A percentile compares a stretch with the other conserved stretches of the same genome.
Conservation (phyloP, 345 rosid species). For the Geranium rotundifolium region DNA sequence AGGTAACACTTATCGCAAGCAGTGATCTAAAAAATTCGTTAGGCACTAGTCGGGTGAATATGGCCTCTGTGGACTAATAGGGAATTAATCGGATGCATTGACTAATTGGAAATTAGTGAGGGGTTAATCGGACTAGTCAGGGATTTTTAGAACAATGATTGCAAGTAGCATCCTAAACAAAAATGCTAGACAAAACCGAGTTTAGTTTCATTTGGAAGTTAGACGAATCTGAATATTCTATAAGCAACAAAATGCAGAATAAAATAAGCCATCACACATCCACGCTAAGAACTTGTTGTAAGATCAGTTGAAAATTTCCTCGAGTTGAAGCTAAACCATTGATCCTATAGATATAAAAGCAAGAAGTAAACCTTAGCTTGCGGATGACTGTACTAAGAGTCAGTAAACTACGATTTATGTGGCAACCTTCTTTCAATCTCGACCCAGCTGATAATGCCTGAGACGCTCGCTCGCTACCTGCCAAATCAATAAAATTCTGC, state of each 20-base stretch:
- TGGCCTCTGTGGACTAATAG: too few relatives aligned
- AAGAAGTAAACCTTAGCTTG: slow-evolving; percentile 58
- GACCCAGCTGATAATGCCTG: slow-evolving; percentile 82
- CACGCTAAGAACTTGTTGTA: background rate
- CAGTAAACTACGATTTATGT: slow-evolving; percentile 89
- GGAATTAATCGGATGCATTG: too few relatives aligned
- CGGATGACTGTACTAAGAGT: slow-evolving; percentile 93
- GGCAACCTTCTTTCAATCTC: slow-evolving; percentile 94
- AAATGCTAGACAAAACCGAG: background rate
- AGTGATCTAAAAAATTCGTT: too few relatives aligned
- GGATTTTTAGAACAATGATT: too few relatives aligned
- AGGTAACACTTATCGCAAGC: background rate
- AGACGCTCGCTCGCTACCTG: slow-evolving; percentile 97
- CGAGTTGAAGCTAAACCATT: too few relatives aligned
- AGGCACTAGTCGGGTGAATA: too few relatives aligned
- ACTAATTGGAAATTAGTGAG: too few relatives aligned
- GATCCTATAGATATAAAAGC: background rate
- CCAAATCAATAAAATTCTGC: slow-evolving; percentile 87
- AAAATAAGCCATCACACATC: background rate
- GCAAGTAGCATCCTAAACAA: background rate
- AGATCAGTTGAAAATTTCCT: background rate
- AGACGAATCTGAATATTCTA: background rate
- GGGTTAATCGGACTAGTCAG: too few relatives aligned
- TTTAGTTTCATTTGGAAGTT: background rate
- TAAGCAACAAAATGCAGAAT: background rate